phyloP scores from a whole-genome alignment of 345 rosid genomes.

The Erucastrum elatum region DNA sequence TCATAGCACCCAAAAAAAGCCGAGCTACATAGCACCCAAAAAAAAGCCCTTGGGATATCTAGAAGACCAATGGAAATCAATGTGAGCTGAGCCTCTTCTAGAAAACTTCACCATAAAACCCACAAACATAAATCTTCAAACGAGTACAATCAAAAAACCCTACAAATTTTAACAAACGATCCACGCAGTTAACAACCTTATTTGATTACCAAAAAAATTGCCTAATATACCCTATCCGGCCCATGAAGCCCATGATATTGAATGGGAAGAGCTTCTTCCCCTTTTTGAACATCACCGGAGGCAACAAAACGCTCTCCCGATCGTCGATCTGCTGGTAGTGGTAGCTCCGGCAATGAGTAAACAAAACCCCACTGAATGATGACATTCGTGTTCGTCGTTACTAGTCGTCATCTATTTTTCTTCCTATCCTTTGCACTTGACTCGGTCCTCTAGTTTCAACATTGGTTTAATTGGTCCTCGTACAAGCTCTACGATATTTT shows the following conservation, averaged over 20 bases:
- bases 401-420: conserved; percentile 5
- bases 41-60: background rate
- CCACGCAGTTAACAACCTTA: background rate
- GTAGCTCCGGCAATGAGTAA: conserved; percentile 11
- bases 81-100: background rate
- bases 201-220: background rate
- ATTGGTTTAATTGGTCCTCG: conserved; percentile 10
- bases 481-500: background rate
- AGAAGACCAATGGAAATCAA: background rate
- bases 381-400: background rate
- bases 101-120: background rate
- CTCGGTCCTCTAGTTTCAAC: conserved; percentile 25
- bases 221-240: background rate
- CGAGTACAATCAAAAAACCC: background rate
- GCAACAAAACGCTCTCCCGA: conserved; percentile 7
- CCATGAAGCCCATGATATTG: background rate
- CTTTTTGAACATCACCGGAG: background rate
- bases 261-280: background rate
- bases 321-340: background rate
- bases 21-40: background rate
- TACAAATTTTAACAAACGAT: background rate
- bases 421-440: conserved; percentile 1
- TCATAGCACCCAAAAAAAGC: too few relatives aligned
- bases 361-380: background rate
- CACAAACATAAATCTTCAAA: background rate